Evolutionary conservation across 495 filamentous ascomycete genomes (phyloP).

Genomic region (Lophiostoma macrostomum): DNA sequence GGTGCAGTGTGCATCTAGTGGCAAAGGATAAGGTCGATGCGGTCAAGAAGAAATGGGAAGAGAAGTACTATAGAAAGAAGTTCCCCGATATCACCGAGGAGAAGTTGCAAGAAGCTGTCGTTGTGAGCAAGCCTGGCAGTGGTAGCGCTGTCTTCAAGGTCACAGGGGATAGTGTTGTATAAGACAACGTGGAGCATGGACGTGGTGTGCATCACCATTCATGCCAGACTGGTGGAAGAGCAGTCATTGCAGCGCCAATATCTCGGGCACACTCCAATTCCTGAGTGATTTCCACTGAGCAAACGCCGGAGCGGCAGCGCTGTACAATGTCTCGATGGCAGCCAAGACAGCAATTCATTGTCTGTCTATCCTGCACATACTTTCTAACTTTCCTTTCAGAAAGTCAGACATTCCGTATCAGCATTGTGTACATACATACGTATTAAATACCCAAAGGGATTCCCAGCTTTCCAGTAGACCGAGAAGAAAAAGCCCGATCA

Average conservation of each 20-base stretch:
- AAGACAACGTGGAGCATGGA: constrained; percentile 3
- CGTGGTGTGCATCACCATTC: not conserved
- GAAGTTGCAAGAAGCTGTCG: constrained; percentile 74
- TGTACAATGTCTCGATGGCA: no score
- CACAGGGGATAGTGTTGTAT: constrained; percentile 20
- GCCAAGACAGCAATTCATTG: no score
- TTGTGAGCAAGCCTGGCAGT: constrained; percentile 81
- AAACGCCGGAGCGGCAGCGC: no score
- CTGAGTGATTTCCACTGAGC: no score
- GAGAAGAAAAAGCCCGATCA: no score
- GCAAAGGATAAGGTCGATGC: constrained; percentile 79
- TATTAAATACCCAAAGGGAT: no score
- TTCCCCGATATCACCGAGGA: constrained; percentile 68
- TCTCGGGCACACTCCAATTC: no score
- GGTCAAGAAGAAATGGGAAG: constrained; percentile 71
- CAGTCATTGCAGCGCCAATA: not conserved
- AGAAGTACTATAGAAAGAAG: constrained; percentile 75
- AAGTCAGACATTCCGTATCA: no score
- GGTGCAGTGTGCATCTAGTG: constrained; percentile 90
- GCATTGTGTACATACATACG: no score
- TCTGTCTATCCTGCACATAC: no score
- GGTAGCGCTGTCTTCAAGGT: constrained; percentile 49
- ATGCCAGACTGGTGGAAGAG: not conserved
- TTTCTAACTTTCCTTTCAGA: no score
- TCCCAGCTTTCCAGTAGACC: no score